Conservation (phyloP, 2,329 filamentous ascomycete species). For the Aspergillus sp. region DNA sequence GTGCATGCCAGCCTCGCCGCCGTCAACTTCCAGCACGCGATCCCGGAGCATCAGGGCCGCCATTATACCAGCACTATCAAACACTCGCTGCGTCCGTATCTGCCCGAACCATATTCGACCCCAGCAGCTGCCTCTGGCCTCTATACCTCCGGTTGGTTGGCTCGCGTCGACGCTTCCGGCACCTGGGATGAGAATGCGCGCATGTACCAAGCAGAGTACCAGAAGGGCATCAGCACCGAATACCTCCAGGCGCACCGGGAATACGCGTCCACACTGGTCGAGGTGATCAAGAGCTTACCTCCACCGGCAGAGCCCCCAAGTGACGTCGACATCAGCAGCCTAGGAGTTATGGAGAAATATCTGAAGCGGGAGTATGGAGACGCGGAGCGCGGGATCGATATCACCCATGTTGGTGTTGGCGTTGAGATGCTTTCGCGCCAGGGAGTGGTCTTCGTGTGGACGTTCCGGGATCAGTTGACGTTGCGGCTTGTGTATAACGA, state of each 20-base stretch:
- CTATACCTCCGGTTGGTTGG: not conserved
- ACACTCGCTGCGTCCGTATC: not conserved
- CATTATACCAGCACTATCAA: not conserved
- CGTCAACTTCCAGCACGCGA: not conserved
- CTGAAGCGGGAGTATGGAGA: conserved; percentile 23
- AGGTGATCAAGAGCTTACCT: not conserved
- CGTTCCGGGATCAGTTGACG: conserved; percentile 32
- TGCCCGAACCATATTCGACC: not conserved
- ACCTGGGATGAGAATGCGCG: not conserved
- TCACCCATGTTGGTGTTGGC: conserved; percentile 24
- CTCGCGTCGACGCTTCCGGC: not conserved
- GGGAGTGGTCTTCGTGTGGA: conserved; percentile 30
- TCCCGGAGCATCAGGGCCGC: not conserved
- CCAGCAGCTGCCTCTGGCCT: not conserved
- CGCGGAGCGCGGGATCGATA: not conserved
- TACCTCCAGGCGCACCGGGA: not conserved
- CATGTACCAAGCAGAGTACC: not conserved
- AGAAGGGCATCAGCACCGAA: not conserved
- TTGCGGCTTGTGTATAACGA: conserved; percentile 33
- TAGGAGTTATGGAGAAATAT: conserved; percentile 16
- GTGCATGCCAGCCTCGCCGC: not conserved
- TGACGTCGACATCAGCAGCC: conserved; percentile 27
- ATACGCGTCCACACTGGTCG: not conserved
- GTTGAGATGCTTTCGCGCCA: conserved; percentile 34
- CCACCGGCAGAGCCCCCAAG: conserved; percentile 20